Conservation (phyloP, 306 rosid species). For the Dalbergia cultrata region DNA sequence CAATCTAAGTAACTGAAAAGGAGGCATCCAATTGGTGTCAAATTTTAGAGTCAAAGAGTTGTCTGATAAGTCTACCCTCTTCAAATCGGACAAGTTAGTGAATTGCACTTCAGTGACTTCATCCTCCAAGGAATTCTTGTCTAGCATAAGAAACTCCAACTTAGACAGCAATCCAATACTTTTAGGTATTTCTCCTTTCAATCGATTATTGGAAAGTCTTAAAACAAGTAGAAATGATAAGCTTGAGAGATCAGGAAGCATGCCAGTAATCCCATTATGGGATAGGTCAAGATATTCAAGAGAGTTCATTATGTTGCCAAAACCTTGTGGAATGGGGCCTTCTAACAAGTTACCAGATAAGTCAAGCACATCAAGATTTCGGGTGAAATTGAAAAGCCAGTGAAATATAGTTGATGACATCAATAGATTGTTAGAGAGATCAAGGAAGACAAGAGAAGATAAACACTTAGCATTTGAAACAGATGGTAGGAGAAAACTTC, state of each 20-base stretch:
- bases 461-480: too few species aligned
- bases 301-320: not conserved
- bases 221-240: too few species aligned
- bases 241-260: too few species aligned
- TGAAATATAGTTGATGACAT: too few species aligned
- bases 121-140: not conserved
- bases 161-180: not conserved
- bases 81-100: constrained; percentile 1
- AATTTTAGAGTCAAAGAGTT: constrained; percentile 1
- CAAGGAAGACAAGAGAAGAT: too few species aligned
- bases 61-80: not conserved
- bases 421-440: too few species aligned
- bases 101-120: not conserved
- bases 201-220: not conserved
- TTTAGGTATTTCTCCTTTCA: not conserved
- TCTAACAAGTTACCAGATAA: not conserved
- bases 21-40: not conserved
- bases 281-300: too few species aligned
- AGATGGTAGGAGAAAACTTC: too few species aligned
- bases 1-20: constrained; percentile 35
- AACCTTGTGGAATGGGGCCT: too few species aligned
- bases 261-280: too few species aligned
- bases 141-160: not conserved
- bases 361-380: too few species aligned
- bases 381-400: too few species aligned